A percentile compares a stretch with the other conserved stretches of the same genome.
Evolutionary conservation across 1,139 yeast species (phyloP).

Genomic region (Kluyveromyces sp.): DNA sequence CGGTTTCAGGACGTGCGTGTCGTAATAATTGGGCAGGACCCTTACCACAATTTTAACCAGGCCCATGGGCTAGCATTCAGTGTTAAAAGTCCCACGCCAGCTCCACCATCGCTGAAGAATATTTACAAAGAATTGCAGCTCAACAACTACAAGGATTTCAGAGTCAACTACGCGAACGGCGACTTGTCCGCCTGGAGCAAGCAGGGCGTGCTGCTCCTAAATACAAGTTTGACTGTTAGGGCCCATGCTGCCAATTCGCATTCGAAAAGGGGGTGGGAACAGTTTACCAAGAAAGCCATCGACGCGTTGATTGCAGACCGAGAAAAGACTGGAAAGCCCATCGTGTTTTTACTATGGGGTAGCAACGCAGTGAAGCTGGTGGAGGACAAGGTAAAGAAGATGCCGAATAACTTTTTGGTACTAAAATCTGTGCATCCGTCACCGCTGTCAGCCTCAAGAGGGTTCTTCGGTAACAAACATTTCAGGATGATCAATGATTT

Average conservation of each 20-base stretch:
- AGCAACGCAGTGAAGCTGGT: conserved; percentile 79
- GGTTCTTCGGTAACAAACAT: conserved; percentile 69
- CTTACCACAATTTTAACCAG: conserved; percentile 85
- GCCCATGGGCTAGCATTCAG: conserved; percentile 97
- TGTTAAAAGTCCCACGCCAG: conserved; percentile 70
- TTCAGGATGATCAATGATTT: conserved; percentile 69
- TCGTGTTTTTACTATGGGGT: conserved; percentile 92
- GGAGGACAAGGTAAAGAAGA: conserved; percentile 34
- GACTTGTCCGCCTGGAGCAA: conserved; percentile 78
- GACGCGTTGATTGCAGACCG: conserved; percentile 40
- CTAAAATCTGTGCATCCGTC: conserved; percentile 86
- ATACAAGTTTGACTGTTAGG: conserved; percentile 84
- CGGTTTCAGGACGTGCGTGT: conserved; percentile 72
- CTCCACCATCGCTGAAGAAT: conserved; percentile 88
- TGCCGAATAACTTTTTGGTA: conserved; percentile 41
- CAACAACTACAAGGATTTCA: conserved; percentile 65
- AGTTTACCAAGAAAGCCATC: conserved; percentile 70
- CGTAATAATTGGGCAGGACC: conserved; percentile 89
- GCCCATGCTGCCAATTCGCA: conserved; percentile 95
- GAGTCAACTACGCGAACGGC: conserved; percentile 43
- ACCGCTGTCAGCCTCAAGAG: conserved; percentile 83
- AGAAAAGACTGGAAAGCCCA: conserved; percentile 39
- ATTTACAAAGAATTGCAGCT: conserved; percentile 71
- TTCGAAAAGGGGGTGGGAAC: conserved; percentile 88
- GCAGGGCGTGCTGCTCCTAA: conserved; percentile 81